Base-by-base conservation (phyloP, 1,284 basidiomycete species). In the Fomitopsis palustris region DNA sequence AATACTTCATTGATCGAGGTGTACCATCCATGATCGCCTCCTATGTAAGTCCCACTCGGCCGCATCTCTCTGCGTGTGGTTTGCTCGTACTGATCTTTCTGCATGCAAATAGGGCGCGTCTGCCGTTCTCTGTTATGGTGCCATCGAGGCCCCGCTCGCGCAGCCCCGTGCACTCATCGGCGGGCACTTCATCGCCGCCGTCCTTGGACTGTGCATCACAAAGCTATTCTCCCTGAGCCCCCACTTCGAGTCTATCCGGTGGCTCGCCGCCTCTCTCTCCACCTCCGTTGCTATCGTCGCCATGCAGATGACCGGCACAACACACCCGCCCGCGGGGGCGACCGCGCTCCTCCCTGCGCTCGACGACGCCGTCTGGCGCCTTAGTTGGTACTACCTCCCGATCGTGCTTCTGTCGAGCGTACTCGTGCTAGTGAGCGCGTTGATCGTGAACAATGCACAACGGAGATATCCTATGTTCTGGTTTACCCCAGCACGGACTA, bases 311-410 rank as follows among this genome's bases (percentile, higher is more conserved):
- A 84, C 84, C 1, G 73, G 74, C 1, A 84, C 83, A 0, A 79
- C 79, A 1, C 86, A 88, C 67, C 86, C 86, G 4, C 86, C 87
- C 7, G 86, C 81, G 39, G 87, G 84, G 66, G 75, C 74, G 59
- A 81, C 75, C 2, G 76, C 78, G 14, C 70, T 77, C 58, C 70
- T 78, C 2, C 81, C 84, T n/a, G 78, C 81, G 2, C 72, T 81
- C 16, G 78, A 79, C 62, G 67, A 74, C 2, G 72, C 79, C 2
- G 72, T 83, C 21, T 70, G 81, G 14, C 64, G 68, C 10, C 70
- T 87, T 54, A 81, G 81, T 17, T 88, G 86, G 87, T 81, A 82
- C 53, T 83, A 82, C 62, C 70, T 88, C n/a, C 82, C 83, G 19
- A 76, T 85, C 41, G 69, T 88, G 17, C 73, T 88, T 19, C 77